Conservation (phyloP, 768 basidiomycete genomes). For the Amanita jacksonii region DNA sequence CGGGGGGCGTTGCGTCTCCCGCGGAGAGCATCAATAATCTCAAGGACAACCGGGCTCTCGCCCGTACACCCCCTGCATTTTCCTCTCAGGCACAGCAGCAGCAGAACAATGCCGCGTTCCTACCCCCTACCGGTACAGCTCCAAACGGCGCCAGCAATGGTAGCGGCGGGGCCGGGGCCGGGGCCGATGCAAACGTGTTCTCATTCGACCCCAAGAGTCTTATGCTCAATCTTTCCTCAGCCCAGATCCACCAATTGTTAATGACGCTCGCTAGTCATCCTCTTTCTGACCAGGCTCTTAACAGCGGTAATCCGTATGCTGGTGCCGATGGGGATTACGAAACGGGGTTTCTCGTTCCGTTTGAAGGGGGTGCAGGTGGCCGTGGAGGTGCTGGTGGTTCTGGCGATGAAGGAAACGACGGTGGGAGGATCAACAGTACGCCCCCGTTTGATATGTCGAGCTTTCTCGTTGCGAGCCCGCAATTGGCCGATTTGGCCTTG, state of each 20-base stretch:
- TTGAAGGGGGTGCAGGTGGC: neutral
- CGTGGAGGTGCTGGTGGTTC: neutral
- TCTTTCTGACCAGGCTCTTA: conserved; percentile 20
- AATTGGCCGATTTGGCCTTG: neutral
- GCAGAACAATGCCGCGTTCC: neutral
- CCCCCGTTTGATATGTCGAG: conserved; percentile 23
- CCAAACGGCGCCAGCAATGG: too few species aligned
- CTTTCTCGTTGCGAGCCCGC: conserved; percentile 3
- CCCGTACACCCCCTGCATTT: conserved; percentile 2
- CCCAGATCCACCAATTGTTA: conserved; percentile 51
- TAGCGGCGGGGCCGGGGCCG: too few species aligned
- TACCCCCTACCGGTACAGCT: too few species aligned
- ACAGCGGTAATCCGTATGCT: conserved; percentile 5
- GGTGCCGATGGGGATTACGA: neutral
- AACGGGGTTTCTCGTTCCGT: neutral
- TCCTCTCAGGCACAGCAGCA: neutral
- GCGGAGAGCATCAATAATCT: conserved; percentile 1
- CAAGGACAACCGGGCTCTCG: conserved; percentile 1
- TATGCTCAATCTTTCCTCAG: conserved; percentile 43
- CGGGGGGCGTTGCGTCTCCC: neutral
- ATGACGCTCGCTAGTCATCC: conserved; percentile 30
- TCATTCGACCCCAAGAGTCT: conserved; percentile 40
- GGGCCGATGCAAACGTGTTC: conserved; percentile 14
- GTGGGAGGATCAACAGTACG: conserved; percentile 8
- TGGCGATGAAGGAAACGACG: too few species aligned